phyloP scores from a whole-genome alignment of 1,284 basidiomycete species.

The Gymnopus androsaceus region DNA sequence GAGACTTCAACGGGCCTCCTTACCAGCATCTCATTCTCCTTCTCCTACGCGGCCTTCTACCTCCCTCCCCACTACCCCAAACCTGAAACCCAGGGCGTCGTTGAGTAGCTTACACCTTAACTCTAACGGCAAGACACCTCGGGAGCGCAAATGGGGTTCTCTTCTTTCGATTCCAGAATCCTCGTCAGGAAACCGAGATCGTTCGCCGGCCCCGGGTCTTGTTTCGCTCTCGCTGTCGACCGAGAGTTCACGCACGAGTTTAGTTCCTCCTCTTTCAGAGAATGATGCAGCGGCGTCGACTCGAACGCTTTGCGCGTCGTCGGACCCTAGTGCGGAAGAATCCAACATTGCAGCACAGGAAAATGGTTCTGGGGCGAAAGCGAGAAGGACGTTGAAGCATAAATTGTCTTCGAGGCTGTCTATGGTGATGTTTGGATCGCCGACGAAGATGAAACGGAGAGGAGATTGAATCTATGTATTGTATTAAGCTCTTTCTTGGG shows the following conservation, averaged over 20 bases:
- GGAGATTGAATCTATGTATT: too few relatives aligned
- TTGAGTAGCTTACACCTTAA: neutral
- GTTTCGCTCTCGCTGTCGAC: neutral
- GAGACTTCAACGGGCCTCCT: neutral
- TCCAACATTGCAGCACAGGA: neutral
- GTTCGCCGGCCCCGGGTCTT: neutral
- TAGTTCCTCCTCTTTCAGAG: too few relatives aligned
- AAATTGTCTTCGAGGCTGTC: neutral
- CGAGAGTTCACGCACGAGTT: neutral
- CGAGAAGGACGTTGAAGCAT: neutral
- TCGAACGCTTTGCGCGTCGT: too few relatives aligned
- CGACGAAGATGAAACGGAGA: neutral
- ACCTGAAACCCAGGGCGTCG: neutral
- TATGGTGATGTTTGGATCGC: neutral
- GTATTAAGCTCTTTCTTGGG: too few relatives aligned
- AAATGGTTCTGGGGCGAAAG: neutral
- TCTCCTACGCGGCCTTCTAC: neutral
- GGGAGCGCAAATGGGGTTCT: neutral
- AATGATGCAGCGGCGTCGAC: too few relatives aligned
- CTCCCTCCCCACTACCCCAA: neutral
- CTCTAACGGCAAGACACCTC: neutral
- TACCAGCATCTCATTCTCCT: neutral
- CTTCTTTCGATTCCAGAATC: slow-evolving; percentile 2
- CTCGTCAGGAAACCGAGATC: neutral
- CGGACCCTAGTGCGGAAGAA: too few relatives aligned